Evolutionary conservation across 2,329 filamentous ascomycete genomes (phyloP).

Genomic region (Penicillium sp.): DNA sequence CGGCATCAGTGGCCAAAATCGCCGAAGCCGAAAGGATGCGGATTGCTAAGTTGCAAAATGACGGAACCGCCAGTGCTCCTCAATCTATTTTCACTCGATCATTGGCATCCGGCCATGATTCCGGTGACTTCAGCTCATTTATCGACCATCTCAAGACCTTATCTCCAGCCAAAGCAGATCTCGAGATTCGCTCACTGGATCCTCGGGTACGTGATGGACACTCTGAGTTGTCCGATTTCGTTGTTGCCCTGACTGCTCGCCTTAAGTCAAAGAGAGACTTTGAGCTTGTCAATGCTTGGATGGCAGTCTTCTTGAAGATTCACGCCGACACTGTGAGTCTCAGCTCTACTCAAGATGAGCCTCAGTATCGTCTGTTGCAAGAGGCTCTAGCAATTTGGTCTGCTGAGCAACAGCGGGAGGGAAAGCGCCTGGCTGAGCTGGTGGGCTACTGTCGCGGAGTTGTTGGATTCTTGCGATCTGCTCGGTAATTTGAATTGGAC

Average conservation of each 20-base stretch:
- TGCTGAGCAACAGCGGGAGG: constrained; percentile 68
- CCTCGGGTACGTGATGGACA: constrained; percentile 44
- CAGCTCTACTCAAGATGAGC: constrained; percentile 49
- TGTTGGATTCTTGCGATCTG: constrained; percentile 71
- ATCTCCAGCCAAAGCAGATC: constrained; percentile 79
- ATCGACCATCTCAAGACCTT: constrained; percentile 77
- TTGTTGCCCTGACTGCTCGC: constrained; percentile 72
- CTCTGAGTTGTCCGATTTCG: constrained; percentile 76
- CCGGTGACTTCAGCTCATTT: constrained; percentile 65
- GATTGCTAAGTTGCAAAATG: constrained; percentile 66
- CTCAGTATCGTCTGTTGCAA: constrained; percentile 50
- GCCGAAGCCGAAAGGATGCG: constrained; percentile 58
- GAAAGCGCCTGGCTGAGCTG: constrained; percentile 67
- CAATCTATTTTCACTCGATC: constrained; percentile 49
- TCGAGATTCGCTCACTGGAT: constrained; percentile 81
- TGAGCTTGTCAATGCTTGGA: constrained; percentile 94
- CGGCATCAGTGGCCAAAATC: constrained; percentile 33
- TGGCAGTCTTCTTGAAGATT: constrained; percentile 85
- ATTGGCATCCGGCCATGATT: constrained; percentile 48
- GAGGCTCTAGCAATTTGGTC: constrained; percentile 68
- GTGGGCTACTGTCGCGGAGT: constrained; percentile 88
- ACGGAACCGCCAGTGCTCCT: constrained; percentile 32
- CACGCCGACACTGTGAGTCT: constrained; percentile 63
- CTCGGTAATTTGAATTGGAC: constrained; percentile 35
- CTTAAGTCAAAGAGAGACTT: constrained; percentile 74